These are phyloP conservation scores for Psilocybe sp. DNA, from an alignment of 768 basidiomycete species.

Conservation along the genomic window DNA sequence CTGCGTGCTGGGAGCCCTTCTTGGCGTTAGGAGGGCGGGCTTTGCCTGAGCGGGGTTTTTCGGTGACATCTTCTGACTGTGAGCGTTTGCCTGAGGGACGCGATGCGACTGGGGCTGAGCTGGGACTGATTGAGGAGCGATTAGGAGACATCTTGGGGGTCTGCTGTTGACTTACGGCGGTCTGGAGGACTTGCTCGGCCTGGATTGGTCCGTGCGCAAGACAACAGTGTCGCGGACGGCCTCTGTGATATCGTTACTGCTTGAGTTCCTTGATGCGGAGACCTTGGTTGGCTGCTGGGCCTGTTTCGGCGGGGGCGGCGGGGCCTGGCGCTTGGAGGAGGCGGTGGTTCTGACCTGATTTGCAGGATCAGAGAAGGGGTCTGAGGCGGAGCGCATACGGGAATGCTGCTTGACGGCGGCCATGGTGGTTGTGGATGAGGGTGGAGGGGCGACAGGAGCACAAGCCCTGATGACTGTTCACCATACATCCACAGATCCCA, in stretches of 20 bases:
- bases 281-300: constrained; percentile 30
- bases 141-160: constrained; percentile 45
- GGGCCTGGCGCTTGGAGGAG: constrained; percentile 20
- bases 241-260: constrained; percentile 48
- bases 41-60: constrained; percentile 38
- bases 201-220: constrained; percentile 32
- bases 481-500: background rate
- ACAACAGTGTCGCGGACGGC: constrained; percentile 70
- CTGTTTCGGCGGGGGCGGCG: constrained; percentile 37
- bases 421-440: constrained; percentile 22
- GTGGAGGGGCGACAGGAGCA: constrained; percentile 16
- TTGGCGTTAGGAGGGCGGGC: constrained; percentile 33
- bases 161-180: constrained; percentile 55
- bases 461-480: constrained; percentile 10
- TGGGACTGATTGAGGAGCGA: constrained; percentile 8
- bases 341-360: constrained; percentile 5
- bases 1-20: constrained; percentile 82
- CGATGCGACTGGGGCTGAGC: constrained; percentile 21
- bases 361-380: constrained; percentile 48
- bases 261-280: constrained; percentile 24
- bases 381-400: constrained; percentile 45
- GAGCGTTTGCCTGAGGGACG: constrained; percentile 39
- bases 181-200: constrained; percentile 38
- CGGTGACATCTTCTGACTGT: constrained; percentile 44
- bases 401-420: constrained; percentile 32